phyloP scores from a whole-genome alignment of 2,329 filamentous ascomycete species.

The Penicillium fuscoglaucum region DNA sequence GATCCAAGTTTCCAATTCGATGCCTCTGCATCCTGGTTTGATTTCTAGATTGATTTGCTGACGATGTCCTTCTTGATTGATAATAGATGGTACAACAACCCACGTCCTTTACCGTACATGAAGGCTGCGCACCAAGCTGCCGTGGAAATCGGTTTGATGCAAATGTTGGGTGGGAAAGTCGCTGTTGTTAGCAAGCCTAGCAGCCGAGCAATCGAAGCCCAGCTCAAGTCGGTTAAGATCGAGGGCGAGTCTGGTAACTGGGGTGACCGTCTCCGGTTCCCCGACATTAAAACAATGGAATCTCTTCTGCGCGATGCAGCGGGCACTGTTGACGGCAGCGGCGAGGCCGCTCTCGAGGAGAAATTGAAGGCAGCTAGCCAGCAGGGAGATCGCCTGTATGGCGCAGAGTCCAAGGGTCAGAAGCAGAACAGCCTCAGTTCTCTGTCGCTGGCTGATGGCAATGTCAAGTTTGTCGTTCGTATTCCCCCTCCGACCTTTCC shows the following conservation, averaged over 20 bases:
- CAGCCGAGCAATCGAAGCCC: not conserved
- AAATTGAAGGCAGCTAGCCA: not conserved
- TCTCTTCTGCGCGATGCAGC: conserved; percentile 22
- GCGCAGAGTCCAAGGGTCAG: conserved; percentile 17
- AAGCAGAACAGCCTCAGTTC: conserved; percentile 19
- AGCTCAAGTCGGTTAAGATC: conserved; percentile 35
- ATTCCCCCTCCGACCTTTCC: not conserved
- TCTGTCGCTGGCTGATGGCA: conserved; percentile 57
- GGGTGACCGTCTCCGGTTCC: conserved; percentile 33
- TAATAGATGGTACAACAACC: conserved; percentile 19
- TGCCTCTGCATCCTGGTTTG: not conserved
- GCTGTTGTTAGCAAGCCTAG: not conserved
- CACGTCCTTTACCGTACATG: not conserved
- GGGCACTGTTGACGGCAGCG: not conserved
- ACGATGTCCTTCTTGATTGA: not conserved
- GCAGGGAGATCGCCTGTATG: not conserved
- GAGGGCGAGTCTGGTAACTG: conserved; percentile 27
- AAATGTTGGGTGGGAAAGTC: conserved; percentile 37
- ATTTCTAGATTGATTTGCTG: conserved; percentile 1
- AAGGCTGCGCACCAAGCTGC: conserved; percentile 55
- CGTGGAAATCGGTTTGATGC: conserved; percentile 57
- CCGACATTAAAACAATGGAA: conserved; percentile 31
- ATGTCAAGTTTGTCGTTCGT: conserved; percentile 73
- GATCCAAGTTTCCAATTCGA: not conserved
- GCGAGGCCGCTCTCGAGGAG: not conserved